Evolutionary conservation across 345 rosid species (phyloP), one percentile per base, ranked within the genome.

Genomic region (Citrus australasica): DNA sequence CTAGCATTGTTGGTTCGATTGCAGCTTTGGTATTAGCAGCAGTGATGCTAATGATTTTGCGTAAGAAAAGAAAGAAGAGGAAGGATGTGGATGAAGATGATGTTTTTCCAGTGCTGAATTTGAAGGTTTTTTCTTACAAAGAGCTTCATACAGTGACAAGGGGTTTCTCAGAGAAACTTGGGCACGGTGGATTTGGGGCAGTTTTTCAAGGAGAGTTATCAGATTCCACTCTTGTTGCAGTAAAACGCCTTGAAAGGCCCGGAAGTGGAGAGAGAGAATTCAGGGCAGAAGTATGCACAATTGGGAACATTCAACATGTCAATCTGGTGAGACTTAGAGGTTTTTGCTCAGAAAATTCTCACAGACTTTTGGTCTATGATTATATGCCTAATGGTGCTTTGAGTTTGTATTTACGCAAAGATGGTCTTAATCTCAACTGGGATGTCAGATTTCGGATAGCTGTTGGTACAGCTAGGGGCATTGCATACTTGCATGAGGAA

Each of bases 241-340:
- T 91, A 67, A 91, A 91, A 80, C 90, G 92, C 82, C 86, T 91
- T 9, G 92, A 89, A 67, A 79, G 89, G 74, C 92, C 87, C 2
- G 89, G 89, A 25, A 85, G 90, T 17, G 95, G 90, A 1, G 91
- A 89, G 79, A 87, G 79, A 38, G 89, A 85, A 77, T 91, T 91
- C 76, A 75, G 90, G 42, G 92, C 95, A 10, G 95, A 91, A 86
- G 92, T 91, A 22, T 82, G 90, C 81, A 87, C 95, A 32, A 90
- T 91, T 61, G 93, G 95, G 66, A 91, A 86, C 79, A 86, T 91
- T n/a, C 95, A 91, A 68, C 95, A 91, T 73, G 86, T 91, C n/a
- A 89, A 85, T 81, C 87, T 91, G 16, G 92, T 88, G 70, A 87
- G 92, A 78, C 90, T 91, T 40, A 82, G 91, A 72, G 94, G 94